Evolutionary conservation across 345 rosid species (phyloP), one percentile per base, ranked within the genome.

Genomic region (Iberis pinnata): DNA sequence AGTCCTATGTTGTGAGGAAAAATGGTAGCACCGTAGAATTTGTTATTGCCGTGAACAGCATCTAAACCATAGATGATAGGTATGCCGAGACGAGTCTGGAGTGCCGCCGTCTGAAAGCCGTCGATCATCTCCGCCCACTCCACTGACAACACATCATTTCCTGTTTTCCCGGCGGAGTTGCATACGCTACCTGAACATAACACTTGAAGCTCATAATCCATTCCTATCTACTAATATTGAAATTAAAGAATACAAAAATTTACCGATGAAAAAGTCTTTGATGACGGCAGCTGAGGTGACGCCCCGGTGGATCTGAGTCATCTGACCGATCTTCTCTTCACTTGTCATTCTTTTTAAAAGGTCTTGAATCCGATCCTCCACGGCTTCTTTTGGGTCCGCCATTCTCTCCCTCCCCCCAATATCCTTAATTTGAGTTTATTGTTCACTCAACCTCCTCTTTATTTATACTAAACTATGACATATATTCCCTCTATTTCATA

Each of bases 51-150:
- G 57, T 88, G 96, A 58, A 84, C 88, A 7, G 96, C 96, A 74
- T 88, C 97, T 36, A 71, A 67, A 58, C 95, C 95, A 49, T 84
- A 84, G 12, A 84, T 72, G 38, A 84, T 63, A 1, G 97, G 95
- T 22, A 88, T 88, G 16, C 83, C 84, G 4, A 85, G 79, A 50
- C 88, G 74, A 0, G 90, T 71, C 26, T 70, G 68, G 0, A 88
- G 71, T 4, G 88, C 85, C 8, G 72, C 67, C 29, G 49, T 51
- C 71, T 88, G 90, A 39, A 77, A 76, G 9, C 74, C 72, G 56
- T 84, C 94, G 48, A 82, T 72, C 94, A 88, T 79, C 70, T 82
- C 79, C 0, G 86, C 95, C 86, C 90, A 88, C 46, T 77, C 85
- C 82, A 78, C 53, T 77, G 63, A 6, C 82, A 59, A 0, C 85